A percentile compares a stretch with the other conserved stretches of the same genome.
These are phyloP conservation scores for Xerocomellus chrysenteron DNA, from an alignment of 768 basidiomycete species.

Conservation along the genomic window DNA sequence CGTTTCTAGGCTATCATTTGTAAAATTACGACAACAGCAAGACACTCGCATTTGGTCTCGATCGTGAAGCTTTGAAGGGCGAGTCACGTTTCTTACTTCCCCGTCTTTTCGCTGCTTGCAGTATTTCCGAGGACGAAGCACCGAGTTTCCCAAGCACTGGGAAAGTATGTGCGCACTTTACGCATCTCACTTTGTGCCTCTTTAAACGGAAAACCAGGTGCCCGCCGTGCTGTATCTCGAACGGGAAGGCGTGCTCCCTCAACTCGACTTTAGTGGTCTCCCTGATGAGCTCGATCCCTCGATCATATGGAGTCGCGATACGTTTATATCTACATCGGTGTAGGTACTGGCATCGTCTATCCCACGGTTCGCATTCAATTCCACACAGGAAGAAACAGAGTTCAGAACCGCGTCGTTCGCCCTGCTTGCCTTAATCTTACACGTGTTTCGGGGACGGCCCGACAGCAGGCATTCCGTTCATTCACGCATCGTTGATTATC, in stretches of 20 bases:
- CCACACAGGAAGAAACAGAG: conserved; percentile 82
- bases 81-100: neutral
- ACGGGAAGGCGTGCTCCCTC: conserved; percentile 56
- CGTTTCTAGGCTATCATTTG: conserved; percentile 69
- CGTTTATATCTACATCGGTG: conserved; percentile 87
- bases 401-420: conserved; percentile 85
- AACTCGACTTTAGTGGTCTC: conserved; percentile 63
- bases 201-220: conserved; percentile 46
- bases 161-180: conserved; percentile 63
- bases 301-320: conserved; percentile 82
- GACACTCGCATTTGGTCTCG: conserved; percentile 81
- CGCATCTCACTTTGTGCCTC: neutral
- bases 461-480: no score
- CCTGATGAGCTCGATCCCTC: conserved; percentile 67
- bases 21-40: conserved; percentile 71
- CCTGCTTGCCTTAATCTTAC: conserved; percentile 92
- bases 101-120: conserved; percentile 40
- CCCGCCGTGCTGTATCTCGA: conserved; percentile 92
- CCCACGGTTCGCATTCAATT: neutral
- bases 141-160: conserved; percentile 84
- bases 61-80: conserved; percentile 89
- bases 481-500: conserved; percentile 94
- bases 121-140: no score
- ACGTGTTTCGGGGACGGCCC: conserved; percentile 89
- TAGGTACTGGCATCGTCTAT: conserved; percentile 36